Evolutionary conservation across 768 basidiomycete genomes (phyloP), one percentile per base, ranked within the genome.

Genomic region (Boletellus sp.): DNA sequence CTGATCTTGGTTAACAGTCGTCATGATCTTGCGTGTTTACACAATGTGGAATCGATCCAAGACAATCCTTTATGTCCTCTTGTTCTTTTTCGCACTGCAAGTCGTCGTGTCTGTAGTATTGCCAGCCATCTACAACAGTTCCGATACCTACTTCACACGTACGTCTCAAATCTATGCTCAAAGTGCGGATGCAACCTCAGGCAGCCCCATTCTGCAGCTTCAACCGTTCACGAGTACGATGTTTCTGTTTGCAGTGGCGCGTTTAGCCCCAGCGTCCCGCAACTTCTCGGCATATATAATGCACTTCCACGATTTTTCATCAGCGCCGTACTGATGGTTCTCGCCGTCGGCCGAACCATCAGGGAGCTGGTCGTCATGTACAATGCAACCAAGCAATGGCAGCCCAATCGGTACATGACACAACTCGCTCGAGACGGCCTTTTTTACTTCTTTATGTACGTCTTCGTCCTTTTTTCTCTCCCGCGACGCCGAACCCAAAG

Each of bases 401-500:
- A 47, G 31, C 46, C 38, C 4, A 39, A 47, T 32, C 37, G 28
- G n/a, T 47, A 47, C 46, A 9, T 53, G 23, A 24, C 48, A 22
- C 44, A 16, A 10, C 28, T 57, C 2, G 13, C 19, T 13, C 22
- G 6, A 20, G 56, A 56, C 11, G 54, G 50, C 10, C 22, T 46
- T 8, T 17, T 48, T 33, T 57, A 57, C 17, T 56, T 57, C 33
- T 0, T 52, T 3, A 15, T 56, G 54, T 49, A 46, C 24, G 47
- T 48, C 26, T 16, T 81, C 70, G 13, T 7, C 8, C 24, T 11
- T 39, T 15, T 15, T 47, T 11, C 32, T 15, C 8, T 47, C 15
- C 4, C 6, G 16, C 16, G 16, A n/a, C n/a, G n/a, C n/a, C n/a
- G n/a, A n/a, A n/a, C n/a, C 22, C 20, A 20, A 16, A 28, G 9